phyloP scores from a whole-genome alignment of 768 basidiomycete species.

The Amanita subjunquillea region DNA sequence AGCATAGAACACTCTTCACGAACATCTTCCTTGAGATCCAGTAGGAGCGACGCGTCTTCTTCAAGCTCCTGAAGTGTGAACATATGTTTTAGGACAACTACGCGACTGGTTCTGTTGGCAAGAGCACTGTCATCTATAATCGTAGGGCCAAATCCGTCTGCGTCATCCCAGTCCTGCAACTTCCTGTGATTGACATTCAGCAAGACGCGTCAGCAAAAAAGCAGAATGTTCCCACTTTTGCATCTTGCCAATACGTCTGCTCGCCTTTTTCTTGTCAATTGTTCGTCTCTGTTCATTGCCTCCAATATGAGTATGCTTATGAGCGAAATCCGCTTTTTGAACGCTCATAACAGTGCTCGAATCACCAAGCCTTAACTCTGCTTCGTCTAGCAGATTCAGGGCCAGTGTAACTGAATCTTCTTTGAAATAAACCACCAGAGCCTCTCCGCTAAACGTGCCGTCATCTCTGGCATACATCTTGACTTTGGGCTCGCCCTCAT shows the following conservation, averaged over 20 bases:
- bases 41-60: conserved; percentile 72
- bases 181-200: conserved; percentile 42
- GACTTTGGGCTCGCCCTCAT: conserved; percentile 84
- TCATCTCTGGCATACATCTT: conserved; percentile 91
- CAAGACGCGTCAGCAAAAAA: neutral
- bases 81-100: conserved; percentile 94
- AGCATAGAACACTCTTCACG: conserved; percentile 84
- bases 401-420: conserved; percentile 90
- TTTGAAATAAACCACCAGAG: conserved; percentile 93
- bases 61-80: conserved; percentile 82
- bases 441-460: conserved; percentile 88
- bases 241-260: conserved; percentile 75
- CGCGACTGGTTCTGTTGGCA: conserved; percentile 47
- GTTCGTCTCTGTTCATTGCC: conserved; percentile 45
- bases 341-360: conserved; percentile 65
- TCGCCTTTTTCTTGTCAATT: conserved; percentile 69
- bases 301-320: conserved; percentile 44
- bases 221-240: conserved; percentile 48
- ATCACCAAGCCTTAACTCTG: conserved; percentile 80
- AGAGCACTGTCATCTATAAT: conserved; percentile 41
- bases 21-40: conserved; percentile 95
- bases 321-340: conserved; percentile 65
- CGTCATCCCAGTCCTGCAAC: conserved; percentile 88
- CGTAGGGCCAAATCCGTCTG: conserved; percentile 80
- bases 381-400: conserved; percentile 79